Evolutionary conservation across 2,329 filamentous ascomycete species (phyloP).

Genomic region (Alternaria conjuncta): DNA sequence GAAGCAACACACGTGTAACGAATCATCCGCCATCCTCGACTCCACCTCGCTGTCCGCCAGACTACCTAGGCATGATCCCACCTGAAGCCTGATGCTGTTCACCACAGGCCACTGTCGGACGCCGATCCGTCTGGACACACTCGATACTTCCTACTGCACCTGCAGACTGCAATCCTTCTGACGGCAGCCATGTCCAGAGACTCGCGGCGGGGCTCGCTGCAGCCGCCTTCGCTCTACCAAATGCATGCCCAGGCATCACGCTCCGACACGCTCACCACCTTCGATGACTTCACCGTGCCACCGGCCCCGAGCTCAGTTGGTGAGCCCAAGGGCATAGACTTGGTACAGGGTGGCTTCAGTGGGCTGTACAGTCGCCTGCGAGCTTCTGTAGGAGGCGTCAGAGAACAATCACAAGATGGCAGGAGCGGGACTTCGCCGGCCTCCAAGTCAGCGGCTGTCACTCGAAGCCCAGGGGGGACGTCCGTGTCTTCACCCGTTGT

Average conservation of each 20-base stretch:
- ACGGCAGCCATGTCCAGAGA: slow-evolving; percentile 34
- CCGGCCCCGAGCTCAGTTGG: slow-evolving; percentile 63
- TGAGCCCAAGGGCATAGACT: slow-evolving; percentile 75
- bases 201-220: slow-evolving; percentile 29
- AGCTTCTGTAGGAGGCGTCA: slow-evolving; percentile 77
- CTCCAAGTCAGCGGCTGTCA: slow-evolving; percentile 17
- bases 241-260: slow-evolving; percentile 91
- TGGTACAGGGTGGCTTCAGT: slow-evolving; percentile 84
- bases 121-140: slow-evolving; percentile 7
- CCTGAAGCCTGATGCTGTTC: slow-evolving; percentile 32
- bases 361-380: slow-evolving; percentile 86
- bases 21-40: not conserved
- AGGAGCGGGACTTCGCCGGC: slow-evolving; percentile 19
- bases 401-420: slow-evolving; percentile 53
- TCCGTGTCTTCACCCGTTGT: slow-evolving; percentile 46
- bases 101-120: slow-evolving; percentile 10
- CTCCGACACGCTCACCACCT: slow-evolving; percentile 84
- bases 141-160: slow-evolving; percentile 1
- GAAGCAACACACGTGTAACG: slow-evolving; percentile 5
- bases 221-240: slow-evolving; percentile 66
- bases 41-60: not conserved
- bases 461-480: slow-evolving; percentile 35
- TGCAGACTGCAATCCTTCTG: not conserved
- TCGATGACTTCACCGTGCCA: slow-evolving; percentile 86
- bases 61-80: slow-evolving; percentile 3